Percentiles rank a stretch among this genome's conserved stretches.
phyloP scores from a whole-genome alignment of 768 basidiomycete species.

The Leccinellum albellum region DNA sequence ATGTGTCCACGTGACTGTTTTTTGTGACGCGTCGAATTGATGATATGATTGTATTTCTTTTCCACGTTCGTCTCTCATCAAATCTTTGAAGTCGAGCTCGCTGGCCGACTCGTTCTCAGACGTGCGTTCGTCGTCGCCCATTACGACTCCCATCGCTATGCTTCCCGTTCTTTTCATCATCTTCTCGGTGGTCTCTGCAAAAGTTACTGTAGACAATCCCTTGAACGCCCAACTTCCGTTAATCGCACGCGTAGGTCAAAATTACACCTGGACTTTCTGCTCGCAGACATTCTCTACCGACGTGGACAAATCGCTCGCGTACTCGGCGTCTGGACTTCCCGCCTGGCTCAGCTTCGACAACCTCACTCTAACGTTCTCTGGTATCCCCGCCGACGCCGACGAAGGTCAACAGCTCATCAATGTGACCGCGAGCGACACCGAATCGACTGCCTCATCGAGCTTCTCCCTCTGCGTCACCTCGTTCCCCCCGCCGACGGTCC shows the following conservation, averaged over 20 bases:
- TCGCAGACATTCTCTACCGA: slow-evolving; percentile 58
- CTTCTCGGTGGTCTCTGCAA: slow-evolving; percentile 40
- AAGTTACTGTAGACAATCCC: slow-evolving; percentile 54
- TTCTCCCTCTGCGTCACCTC: slow-evolving; percentile 58
- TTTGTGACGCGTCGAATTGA: slow-evolving; percentile 12
- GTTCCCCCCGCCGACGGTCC: slow-evolving; percentile 49
- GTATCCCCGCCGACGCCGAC: slow-evolving; percentile 61
- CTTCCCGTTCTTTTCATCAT: slow-evolving; percentile 55
- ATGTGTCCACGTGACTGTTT: slow-evolving; percentile 28
- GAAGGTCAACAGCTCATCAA: slow-evolving; percentile 59
- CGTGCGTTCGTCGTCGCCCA: slow-evolving; percentile 36
- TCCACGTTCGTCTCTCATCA: slow-evolving; percentile 7
- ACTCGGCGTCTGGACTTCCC: slow-evolving; percentile 58
- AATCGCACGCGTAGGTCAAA: slow-evolving; percentile 63
- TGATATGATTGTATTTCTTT: slow-evolving; percentile 8
- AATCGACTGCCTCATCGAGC: slow-evolving; percentile 47
- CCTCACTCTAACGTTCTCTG: slow-evolving; percentile 55
- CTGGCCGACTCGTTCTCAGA: slow-evolving; percentile 52
- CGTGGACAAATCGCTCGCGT: slow-evolving; percentile 42
- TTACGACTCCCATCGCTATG: slow-evolving; percentile 60
- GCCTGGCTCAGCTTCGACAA: slow-evolving; percentile 76
- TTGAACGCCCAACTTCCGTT: slow-evolving; percentile 71
- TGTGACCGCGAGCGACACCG: slow-evolving; percentile 57
- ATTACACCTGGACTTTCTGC: slow-evolving; percentile 71
- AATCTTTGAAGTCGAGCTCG: slow-evolving; percentile 41